A percentile compares a stretch with the other conserved stretches of the same genome.
Conservation (phyloP, 768 basidiomycete genomes). For the Amanita brunnescens region DNA sequence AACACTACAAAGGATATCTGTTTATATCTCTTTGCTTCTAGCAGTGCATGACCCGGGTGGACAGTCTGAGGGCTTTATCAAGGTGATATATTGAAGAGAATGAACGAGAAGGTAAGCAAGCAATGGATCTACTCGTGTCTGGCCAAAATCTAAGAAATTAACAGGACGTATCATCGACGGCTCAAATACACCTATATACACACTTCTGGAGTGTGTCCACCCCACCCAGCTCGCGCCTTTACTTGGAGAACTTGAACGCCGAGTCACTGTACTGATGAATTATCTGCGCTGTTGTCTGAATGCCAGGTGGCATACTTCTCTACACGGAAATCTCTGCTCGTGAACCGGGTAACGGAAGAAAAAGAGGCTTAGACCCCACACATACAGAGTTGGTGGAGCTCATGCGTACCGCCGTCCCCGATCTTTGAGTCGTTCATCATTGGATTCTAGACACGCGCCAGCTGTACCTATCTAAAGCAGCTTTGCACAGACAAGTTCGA, state of each 20-base stretch:
- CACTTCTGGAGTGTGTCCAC: constrained; percentile 70
- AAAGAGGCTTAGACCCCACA: too few relatives aligned
- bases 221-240: too few relatives aligned
- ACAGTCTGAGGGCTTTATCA: constrained; percentile 84
- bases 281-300: constrained; percentile 71
- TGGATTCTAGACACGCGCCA: constrained; percentile 77
- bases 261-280: constrained; percentile 69
- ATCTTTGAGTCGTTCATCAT: constrained; percentile 26
- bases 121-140: too few relatives aligned
- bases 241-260: constrained; percentile 78
- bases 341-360: constrained; percentile 61
- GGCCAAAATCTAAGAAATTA: neutral
- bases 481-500: too few relatives aligned
- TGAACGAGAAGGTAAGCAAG: too few relatives aligned
- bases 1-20: constrained; percentile 86
- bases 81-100: constrained; percentile 60
- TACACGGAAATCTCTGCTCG: constrained; percentile 62
- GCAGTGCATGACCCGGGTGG: constrained; percentile 95
- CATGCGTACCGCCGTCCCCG: constrained; percentile 29
- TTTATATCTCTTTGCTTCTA: constrained; percentile 94
- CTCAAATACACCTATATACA: constrained; percentile 77
- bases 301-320: constrained; percentile 83
- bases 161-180: constrained; percentile 71
- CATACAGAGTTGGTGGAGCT: constrained; percentile 91
- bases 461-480: too few relatives aligned